A percentile compares a stretch with the other conserved stretches of the same genome.
These are phyloP conservation scores for Metschnikowia reukaufii DNA, from an alignment of 805 yeast genomes.

Conservation along the genomic window DNA sequence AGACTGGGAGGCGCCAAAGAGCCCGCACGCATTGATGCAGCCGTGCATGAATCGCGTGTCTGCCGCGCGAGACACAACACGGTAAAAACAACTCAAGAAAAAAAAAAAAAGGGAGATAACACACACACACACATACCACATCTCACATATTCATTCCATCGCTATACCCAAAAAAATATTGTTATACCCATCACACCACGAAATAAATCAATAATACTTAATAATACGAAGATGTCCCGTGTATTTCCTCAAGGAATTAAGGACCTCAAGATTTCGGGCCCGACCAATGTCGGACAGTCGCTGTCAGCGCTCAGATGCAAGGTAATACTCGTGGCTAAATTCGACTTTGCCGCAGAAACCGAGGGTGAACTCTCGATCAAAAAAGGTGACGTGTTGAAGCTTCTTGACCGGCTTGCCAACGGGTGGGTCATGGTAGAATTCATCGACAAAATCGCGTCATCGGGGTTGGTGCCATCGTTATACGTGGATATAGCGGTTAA, in stretches of 20 bases:
- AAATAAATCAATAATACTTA: too few relatives aligned
- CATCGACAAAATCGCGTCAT: conserved; percentile 44
- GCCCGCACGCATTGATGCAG: background rate
- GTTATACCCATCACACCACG: background rate
- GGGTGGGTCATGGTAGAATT: conserved; percentile 61
- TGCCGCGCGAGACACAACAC: conserved; percentile 10
- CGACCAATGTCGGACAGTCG: conserved; percentile 18
- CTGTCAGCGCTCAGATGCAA: conserved; percentile 25
- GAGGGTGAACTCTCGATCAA: conserved; percentile 44
- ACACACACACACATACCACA: background rate
- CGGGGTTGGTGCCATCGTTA: conserved; percentile 54
- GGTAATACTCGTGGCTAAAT: conserved; percentile 47
- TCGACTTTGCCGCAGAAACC: conserved; percentile 44
- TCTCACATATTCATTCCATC: background rate
- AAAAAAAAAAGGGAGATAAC: background rate
- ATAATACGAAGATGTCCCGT: conserved; percentile 11
- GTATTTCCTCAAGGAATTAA: conserved; percentile 17
- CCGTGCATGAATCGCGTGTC: conserved; percentile 10
- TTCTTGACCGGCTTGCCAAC: conserved; percentile 46
- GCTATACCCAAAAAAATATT: background rate
- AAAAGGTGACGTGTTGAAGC: conserved; percentile 53
- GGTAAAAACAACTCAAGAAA: conserved; percentile 9
- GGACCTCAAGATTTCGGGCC: conserved; percentile 22
- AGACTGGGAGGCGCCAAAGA: background rate
- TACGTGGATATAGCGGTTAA: conserved; percentile 49